These are phyloP conservation scores for Vachellia pachyceras DNA, from an alignment of 306 rosid genomes.

Conservation along the genomic window DNA sequence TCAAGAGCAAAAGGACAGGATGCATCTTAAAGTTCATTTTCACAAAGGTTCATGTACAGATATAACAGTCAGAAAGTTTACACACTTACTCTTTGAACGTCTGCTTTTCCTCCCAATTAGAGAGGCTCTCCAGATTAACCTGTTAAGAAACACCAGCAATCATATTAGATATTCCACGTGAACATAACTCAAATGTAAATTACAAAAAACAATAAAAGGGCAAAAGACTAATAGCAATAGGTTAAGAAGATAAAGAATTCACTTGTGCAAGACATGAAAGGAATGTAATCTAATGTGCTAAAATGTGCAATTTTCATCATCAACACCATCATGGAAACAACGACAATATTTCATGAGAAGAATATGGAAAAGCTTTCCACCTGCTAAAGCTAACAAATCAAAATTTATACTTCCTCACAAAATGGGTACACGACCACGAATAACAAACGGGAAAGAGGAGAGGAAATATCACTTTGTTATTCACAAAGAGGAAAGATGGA, in stretches of 20 bases:
- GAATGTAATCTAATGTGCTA: conserved; percentile 4
- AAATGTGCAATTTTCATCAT: not conserved
- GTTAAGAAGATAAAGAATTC: not conserved
- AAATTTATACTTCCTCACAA: conserved; percentile 13
- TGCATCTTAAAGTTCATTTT: conserved; percentile 1
- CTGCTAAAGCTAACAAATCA: too few species aligned
- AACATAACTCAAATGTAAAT: conserved; percentile 18
- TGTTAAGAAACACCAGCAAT: conserved; percentile 44
- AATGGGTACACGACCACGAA: not conserved
- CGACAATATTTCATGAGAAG: not conserved
- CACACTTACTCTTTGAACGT: conserved; percentile 85
- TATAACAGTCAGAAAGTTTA: conserved; percentile 21
- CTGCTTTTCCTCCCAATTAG: conserved; percentile 99
- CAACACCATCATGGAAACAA: conserved; percentile 7
- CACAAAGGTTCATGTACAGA: conserved; percentile 4
- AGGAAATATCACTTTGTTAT: not conserved
- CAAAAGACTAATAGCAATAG: not conserved
- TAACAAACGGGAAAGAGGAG: not conserved
- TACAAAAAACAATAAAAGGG: not conserved
- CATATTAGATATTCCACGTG: conserved; percentile 9
- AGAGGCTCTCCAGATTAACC: conserved; percentile 85
- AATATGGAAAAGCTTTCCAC: not conserved
- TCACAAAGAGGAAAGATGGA: conserved; percentile 17
- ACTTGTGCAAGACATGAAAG: conserved; percentile 22
- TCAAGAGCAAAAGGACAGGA: conserved; percentile 10